Conservation (phyloP, 2,329 filamentous ascomycete species). For the Saccharata proteae region DNA sequence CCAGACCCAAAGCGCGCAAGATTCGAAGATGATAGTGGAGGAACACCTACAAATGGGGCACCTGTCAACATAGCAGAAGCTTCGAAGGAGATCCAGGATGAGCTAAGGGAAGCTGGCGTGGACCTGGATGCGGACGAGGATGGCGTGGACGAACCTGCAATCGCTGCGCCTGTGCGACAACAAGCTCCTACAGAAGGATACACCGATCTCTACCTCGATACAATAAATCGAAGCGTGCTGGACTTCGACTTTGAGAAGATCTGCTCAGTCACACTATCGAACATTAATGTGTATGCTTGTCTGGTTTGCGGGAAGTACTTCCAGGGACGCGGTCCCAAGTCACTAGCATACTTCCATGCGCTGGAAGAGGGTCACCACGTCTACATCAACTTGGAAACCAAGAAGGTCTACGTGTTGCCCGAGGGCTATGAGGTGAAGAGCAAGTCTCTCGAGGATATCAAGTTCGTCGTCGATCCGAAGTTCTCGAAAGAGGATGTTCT, state of each 20-base stretch:
- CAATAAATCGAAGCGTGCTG: constrained; percentile 80
- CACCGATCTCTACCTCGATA: constrained; percentile 93
- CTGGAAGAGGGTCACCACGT: constrained; percentile 94
- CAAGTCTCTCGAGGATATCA: constrained; percentile 93
- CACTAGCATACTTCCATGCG: constrained; percentile 94
- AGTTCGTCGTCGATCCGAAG: constrained; percentile 87
- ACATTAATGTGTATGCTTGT: constrained; percentile 98
- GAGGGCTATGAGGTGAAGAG: constrained; percentile 96
- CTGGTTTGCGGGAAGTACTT: constrained; percentile 97
- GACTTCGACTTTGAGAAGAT: constrained; percentile 99
- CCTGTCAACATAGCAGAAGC: constrained; percentile 26
- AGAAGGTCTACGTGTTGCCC: constrained; percentile 81
- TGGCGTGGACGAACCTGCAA: constrained; percentile 24
- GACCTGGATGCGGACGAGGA: constrained; percentile 14
- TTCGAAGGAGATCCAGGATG: constrained; percentile 23
- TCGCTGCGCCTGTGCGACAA: constrained; percentile 50
- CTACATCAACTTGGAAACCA: constrained; percentile 93
- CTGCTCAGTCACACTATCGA: constrained; percentile 88
- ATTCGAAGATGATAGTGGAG: too few species aligned
- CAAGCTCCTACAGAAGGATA: constrained; percentile 75
- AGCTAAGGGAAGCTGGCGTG: constrained; percentile 24
- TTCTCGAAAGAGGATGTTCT: constrained; percentile 72
- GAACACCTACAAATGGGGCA: too few species aligned
- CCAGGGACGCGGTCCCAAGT: constrained; percentile 84
- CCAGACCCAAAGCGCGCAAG: too few species aligned